phyloP scores from a whole-genome alignment of 2,329 filamentous ascomycete species.

The Trichoderma citrinoviride region DNA sequence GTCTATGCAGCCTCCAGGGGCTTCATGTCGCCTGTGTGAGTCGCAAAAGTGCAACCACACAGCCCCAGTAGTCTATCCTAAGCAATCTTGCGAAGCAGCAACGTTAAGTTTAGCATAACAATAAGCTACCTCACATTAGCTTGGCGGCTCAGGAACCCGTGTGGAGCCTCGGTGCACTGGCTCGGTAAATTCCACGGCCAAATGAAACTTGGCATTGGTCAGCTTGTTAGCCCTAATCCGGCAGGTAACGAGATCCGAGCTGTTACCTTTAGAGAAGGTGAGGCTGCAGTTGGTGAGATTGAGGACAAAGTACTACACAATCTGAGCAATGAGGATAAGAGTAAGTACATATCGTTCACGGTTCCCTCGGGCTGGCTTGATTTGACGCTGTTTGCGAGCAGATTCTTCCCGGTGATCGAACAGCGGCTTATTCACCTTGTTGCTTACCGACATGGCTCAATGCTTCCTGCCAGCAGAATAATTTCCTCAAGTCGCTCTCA shows the following conservation, averaged over 20 bases:
- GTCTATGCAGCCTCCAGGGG: not conserved
- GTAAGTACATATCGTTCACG: too few relatives aligned
- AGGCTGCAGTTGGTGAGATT: not conserved
- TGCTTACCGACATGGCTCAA: too few relatives aligned
- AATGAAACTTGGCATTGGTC: not conserved
- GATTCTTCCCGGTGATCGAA: too few relatives aligned
- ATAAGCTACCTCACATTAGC: not conserved
- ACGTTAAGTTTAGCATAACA: not conserved
- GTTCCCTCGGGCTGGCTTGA: too few relatives aligned
- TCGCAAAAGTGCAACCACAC: not conserved
- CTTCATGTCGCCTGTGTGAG: not conserved
- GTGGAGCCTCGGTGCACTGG: not conserved
- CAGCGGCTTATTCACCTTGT: too few relatives aligned
- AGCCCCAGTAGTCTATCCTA: not conserved
- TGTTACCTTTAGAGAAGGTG: not conserved
- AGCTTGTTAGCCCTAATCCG: not conserved
- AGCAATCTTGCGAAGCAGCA: not conserved
- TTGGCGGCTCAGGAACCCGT: not conserved
- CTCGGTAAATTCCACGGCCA: slow-evolving; percentile 5
- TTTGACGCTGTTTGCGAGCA: too few relatives aligned
- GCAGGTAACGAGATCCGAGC: not conserved
- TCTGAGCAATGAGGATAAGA: too few relatives aligned
- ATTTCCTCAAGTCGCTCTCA: too few relatives aligned
- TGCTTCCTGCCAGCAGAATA: too few relatives aligned
- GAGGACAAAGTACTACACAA: too few relatives aligned